These are phyloP conservation scores for Bacidia rubella DNA, from an alignment of 495 filamentous ascomycete genomes.

Conservation along the genomic window DNA sequence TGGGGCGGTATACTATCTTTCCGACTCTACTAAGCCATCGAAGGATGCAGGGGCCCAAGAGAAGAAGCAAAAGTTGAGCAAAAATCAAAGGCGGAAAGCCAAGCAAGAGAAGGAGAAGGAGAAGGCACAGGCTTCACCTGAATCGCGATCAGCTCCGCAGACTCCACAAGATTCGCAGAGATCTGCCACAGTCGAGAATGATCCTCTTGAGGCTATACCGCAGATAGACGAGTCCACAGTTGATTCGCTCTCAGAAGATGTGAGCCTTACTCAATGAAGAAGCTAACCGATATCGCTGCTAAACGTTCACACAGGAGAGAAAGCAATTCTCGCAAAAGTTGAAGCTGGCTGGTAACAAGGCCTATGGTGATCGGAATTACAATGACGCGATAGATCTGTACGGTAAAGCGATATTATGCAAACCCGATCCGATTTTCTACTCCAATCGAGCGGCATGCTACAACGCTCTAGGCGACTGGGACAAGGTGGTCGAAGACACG, in stretches of 20 bases:
- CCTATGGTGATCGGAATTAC: conserved; percentile 86
- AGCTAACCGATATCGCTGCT: conserved; percentile 10
- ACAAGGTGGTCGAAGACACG: conserved; percentile 93
- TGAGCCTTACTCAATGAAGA: conserved; percentile 19
- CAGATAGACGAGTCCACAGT: conserved; percentile 74
- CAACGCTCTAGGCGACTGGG: conserved; percentile 82
- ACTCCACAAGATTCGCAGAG: conserved; percentile 22
- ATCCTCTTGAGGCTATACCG: conserved; percentile 65
- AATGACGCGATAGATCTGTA: conserved; percentile 85
- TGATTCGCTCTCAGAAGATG: conserved; percentile 50
- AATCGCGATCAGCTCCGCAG: neutral
- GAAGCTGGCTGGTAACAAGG: conserved; percentile 92
- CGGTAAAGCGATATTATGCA: conserved; percentile 89
- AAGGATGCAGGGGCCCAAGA: conserved; percentile 15
- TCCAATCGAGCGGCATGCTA: conserved; percentile 97
- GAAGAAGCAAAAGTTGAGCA: conserved; percentile 35
- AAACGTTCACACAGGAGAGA: conserved; percentile 29
- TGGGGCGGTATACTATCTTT: conserved; percentile 82
- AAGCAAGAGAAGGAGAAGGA: conserved; percentile 53
- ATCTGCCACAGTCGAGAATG: conserved; percentile 37
- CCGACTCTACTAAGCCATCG: conserved; percentile 27
- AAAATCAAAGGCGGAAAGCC: conserved; percentile 35
- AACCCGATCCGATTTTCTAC: conserved; percentile 94
- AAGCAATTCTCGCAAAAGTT: conserved; percentile 79
- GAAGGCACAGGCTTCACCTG: conserved; percentile 36